Evolutionary conservation across 1,139 yeast genomes (phyloP), one percentile per base, ranked within the genome.

Genomic region (Saccharomyces hybrid): DNA sequence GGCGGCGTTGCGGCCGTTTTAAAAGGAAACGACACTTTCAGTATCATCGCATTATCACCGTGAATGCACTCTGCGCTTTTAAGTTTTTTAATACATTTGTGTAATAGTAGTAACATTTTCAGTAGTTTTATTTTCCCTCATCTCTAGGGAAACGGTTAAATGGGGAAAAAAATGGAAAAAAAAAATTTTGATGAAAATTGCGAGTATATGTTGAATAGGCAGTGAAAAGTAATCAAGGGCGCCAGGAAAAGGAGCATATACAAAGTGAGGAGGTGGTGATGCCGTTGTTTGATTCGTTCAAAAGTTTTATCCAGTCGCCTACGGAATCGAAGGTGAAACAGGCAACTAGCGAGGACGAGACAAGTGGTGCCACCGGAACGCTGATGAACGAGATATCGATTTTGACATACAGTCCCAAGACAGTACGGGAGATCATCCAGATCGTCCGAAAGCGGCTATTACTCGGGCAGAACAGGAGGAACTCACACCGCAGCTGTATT

Each of bases 381-480:
- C 54, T 68, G 42, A 68, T 68, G 71, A 67, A 63, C 57, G 71
- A 68, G 54, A 64, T 68, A 7, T 64, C 69, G n/a, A 65, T 67
- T 1, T 54, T 68, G 38, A 68, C 71, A 1, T 68, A 67, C 49
- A 66, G 65, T 55, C 59, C 65, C 19, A 66, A 64, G 57, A 66
- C 71, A 1, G 51, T 67, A 32, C 62, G 62, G 47, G 72, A 68
- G 51, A 64, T 68, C 16, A 57, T 61, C 9, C 63, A 61, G 34
- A 66, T 68, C 11, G 42, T 68, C n/a, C 60, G 58, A 49, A 67
- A 64, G 54, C 52, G 71, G 48, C 54, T 68, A 14, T 54, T 60
- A 12, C 38, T 50, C 2, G 66, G 65, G 7, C 58, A 59, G 50
- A 57, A 58, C 29, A 60, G 58, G 49, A 62, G 58, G 52, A 59